These are phyloP conservation scores for Cruciata laevipes DNA, from an alignment of 257 asterid species.

Conservation along the genomic window DNA sequence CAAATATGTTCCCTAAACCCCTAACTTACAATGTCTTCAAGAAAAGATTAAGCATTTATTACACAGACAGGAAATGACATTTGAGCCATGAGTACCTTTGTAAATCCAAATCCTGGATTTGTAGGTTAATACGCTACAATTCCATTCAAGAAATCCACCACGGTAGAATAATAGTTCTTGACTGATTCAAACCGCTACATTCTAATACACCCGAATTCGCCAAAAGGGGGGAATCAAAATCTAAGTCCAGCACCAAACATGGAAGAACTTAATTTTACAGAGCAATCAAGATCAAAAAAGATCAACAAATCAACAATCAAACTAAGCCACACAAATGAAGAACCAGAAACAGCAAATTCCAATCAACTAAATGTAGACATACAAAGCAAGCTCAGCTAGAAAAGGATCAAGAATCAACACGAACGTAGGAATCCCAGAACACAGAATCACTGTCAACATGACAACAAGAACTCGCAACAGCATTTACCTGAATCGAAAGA, in stretches of 20 bases:
- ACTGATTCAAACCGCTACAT: not conserved
- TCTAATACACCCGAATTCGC: not conserved
- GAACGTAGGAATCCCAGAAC: not conserved
- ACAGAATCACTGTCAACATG: not conserved
- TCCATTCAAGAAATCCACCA: not conserved
- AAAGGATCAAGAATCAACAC: not conserved
- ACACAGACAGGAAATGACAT: not conserved
- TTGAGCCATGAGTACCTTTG: not conserved
- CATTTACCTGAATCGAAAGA: conserved; percentile 16
- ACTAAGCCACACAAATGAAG: not conserved
- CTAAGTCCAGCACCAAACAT: not conserved
- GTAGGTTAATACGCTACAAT: not conserved
- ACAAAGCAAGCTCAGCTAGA: conserved; percentile 4
- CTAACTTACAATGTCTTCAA: not conserved
- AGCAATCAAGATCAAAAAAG: not conserved
- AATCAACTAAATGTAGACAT: not conserved
- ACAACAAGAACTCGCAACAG: not conserved
- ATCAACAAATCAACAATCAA: not conserved
- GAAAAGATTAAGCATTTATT: not conserved
- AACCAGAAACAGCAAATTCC: not conserved
- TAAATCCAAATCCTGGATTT: not conserved
- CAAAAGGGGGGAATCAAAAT: not conserved
- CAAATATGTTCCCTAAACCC: not conserved
- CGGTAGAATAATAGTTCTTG: not conserved
- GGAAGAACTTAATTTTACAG: not conserved